Percentiles rank a stretch among this genome's conserved stretches.
These are phyloP conservation scores for Cryptosporidium sp. DNA, from an alignment of 169 alveolate genomes.

Conservation along the genomic window DNA sequence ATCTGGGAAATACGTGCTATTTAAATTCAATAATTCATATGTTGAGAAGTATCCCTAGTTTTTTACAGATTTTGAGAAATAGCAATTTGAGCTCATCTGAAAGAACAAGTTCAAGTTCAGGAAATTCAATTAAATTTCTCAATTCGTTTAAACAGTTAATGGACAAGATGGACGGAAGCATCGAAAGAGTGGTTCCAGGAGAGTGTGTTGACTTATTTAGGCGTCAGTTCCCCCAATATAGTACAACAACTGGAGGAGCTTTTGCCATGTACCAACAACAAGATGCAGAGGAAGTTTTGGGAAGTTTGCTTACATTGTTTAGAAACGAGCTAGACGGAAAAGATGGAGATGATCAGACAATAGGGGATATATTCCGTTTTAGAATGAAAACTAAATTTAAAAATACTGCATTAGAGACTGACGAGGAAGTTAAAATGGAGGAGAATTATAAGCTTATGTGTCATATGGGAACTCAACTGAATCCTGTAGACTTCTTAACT, in stretches of 20 bases:
- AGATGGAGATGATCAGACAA: conserved; percentile 56
- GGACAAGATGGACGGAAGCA: conserved; percentile 79
- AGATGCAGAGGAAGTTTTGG: conserved; percentile 83
- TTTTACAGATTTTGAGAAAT: conserved; percentile 34
- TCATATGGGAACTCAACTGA: conserved; percentile 90
- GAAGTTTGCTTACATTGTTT: conserved; percentile 82
- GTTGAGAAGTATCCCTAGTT: conserved; percentile 77
- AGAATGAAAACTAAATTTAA: conserved; percentile 81
- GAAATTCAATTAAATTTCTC: conserved; percentile 77
- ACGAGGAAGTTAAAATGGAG: conserved; percentile 79
- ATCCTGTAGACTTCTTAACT: conserved; percentile 89
- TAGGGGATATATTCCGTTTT: conserved; percentile 85
- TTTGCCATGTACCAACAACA: conserved; percentile 78
- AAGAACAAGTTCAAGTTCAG: conserved; percentile 6
- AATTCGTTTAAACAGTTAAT: conserved; percentile 82
- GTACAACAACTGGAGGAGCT: conserved; percentile 56
- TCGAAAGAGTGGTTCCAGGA: conserved; percentile 46
- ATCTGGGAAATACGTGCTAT: conserved; percentile 96
- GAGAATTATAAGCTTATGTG: conserved; percentile 83
- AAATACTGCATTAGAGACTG: conserved; percentile 81
- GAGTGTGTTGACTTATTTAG: conserved; percentile 51
- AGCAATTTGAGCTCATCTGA: not conserved
- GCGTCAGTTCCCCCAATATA: conserved; percentile 63
- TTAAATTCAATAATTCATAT: conserved; percentile 91
- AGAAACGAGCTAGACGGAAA: conserved; percentile 72